Evolutionary conservation across 139 green algal species (phyloP), one percentile per base, ranked within the genome.

Genomic region (Chlorella sp.): DNA sequence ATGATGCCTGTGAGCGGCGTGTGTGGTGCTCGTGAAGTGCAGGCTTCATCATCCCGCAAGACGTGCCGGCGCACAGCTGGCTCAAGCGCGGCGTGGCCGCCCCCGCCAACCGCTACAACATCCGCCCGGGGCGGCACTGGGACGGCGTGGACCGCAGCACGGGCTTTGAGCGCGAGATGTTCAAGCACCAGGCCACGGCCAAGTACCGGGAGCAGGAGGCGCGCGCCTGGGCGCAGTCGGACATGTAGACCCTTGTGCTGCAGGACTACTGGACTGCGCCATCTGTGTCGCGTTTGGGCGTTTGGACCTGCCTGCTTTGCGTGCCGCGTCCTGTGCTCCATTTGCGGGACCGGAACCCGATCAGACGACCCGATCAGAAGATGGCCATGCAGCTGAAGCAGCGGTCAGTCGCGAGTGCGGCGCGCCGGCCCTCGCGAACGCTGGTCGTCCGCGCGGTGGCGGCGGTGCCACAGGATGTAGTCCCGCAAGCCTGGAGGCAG

Each of bases 131-230:
- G 3, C 86, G 94, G 1, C 95, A 98, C 85, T 99, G 95, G 95
- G 95, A 99, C 70, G 95, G 95, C 0, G 94, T 98, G 27, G 90
- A 98, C 84, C 88, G 95, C 36, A 91, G 80, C 76, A 99, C 88
- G 61, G 94, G 94, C 31, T 98, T 98, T 82, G 93, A 98, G 86
- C 72, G 64, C 49, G 78, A 93, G 24, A 86, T 93, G 77, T 92
- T 95, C 73, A 88, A 86, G 72, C 69, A 72, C 51, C 64, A 87
- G 76, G 91, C 85, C 61, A 70, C 85, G 66, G 70, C 77, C 20
- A 65, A 59, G 35, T 64, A 75, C 31, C 62, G 76, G 29, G 82
- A 90, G 49, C 67, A 81, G 60, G 84, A 92, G 70, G 90, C 90
- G 4, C 67, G 76, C 26, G 77, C 82, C 74, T 93, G 85, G 88